These are phyloP conservation scores for Hippophae tibetana DNA, from an alignment of 306 rosid genomes.

Conservation along the genomic window DNA sequence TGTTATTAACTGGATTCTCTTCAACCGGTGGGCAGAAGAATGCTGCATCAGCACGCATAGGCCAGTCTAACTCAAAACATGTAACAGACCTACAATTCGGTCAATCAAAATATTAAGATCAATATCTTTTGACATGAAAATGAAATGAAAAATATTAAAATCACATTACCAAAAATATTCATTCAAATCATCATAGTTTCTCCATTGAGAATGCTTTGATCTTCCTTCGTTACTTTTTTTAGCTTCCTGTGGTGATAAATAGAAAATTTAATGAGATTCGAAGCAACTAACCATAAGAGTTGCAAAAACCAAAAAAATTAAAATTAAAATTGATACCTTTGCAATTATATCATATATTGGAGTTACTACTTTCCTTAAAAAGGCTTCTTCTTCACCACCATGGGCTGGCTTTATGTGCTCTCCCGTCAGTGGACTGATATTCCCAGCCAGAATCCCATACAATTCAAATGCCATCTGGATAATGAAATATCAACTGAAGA, in stretches of 20 bases:
- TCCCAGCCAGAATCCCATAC: slow-evolving; percentile 86
- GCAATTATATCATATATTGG: slow-evolving; percentile 80
- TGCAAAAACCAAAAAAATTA: slow-evolving; percentile 4
- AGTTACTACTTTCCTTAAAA: slow-evolving; percentile 67
- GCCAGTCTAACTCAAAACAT: slow-evolving; percentile 87
- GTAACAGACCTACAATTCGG: slow-evolving; percentile 61
- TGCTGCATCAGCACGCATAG: slow-evolving; percentile 70
- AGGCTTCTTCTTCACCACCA: slow-evolving; percentile 77
- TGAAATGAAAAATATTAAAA: slow-evolving; percentile 4
- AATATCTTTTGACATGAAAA: slow-evolving; percentile 6
- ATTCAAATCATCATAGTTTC: slow-evolving; percentile 91
- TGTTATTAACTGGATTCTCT: slow-evolving; percentile 17
- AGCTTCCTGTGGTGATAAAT: slow-evolving; percentile 48
- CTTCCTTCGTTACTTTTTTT: slow-evolving; percentile 51
- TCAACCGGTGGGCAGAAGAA: slow-evolving; percentile 44
- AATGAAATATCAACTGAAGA: background rate
- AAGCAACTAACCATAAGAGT: slow-evolving; percentile 11
- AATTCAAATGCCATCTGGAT: slow-evolving; percentile 91
- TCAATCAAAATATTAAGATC: slow-evolving; percentile 15
- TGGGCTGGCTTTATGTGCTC: slow-evolving; percentile 88
- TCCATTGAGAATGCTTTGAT: slow-evolving; percentile 92
- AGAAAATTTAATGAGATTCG: slow-evolving; percentile 8
- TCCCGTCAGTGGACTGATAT: slow-evolving; percentile 78
- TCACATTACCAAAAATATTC: slow-evolving; percentile 79
- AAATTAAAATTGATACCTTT: slow-evolving; percentile 32